Conservation (phyloP, 345 rosid genomes). For the Fremontodendron californicum region DNA sequence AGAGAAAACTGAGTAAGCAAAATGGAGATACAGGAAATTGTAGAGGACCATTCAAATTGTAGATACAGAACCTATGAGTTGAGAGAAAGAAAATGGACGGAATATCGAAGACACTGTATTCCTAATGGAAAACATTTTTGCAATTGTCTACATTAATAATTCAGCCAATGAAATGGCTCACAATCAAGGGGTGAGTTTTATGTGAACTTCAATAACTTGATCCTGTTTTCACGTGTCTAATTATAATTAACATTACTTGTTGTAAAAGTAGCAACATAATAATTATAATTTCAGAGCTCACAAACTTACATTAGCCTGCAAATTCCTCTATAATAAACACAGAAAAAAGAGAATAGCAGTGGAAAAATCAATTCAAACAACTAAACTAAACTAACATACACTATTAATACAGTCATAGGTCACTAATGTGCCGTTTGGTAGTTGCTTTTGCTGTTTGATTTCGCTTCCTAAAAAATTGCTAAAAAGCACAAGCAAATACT, state of each 20-base stretch:
- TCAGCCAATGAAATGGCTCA: not conserved
- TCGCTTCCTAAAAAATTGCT: not conserved
- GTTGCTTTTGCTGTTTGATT: not conserved
- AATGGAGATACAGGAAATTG: too few species aligned
- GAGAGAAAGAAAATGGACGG: too few species aligned
- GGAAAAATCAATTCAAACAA: not conserved
- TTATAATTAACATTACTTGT: not conserved
- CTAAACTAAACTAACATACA: not conserved
- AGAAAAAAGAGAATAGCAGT: not conserved
- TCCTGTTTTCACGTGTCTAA: not conserved
- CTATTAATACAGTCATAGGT: not conserved
- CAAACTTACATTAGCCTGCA: not conserved
- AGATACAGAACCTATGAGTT: too few species aligned
- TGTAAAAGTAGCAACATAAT: not conserved
- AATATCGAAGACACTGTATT: not conserved
- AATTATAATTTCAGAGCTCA: not conserved
- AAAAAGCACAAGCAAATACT: not conserved
- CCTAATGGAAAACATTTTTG: not conserved
- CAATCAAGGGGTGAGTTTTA: not conserved
- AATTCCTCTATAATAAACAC: not conserved
- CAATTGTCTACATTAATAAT: not conserved
- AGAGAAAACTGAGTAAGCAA: too few species aligned
- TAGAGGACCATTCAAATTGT: too few species aligned
- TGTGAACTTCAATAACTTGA: not conserved
- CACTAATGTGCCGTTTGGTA: not conserved